Percentiles rank a stretch among this genome's conserved stretches.
These are phyloP conservation scores for Heterobasidion occidentale DNA, from an alignment of 1,284 basidiomycete species.

Conservation along the genomic window DNA sequence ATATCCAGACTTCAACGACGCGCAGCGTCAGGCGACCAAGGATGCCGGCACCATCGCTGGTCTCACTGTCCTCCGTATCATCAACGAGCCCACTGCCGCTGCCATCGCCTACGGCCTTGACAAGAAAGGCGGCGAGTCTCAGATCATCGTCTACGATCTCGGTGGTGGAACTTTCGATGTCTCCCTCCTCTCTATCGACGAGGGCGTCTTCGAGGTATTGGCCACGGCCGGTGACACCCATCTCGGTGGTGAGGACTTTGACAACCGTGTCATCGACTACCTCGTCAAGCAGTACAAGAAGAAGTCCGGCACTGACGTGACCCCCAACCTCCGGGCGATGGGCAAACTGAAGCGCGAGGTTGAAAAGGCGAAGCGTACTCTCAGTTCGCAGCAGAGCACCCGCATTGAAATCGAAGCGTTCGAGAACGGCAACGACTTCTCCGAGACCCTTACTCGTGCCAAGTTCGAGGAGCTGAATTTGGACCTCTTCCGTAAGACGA, in stretches of 20 bases:
- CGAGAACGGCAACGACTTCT: conserved; percentile 94
- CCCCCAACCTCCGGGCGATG: conserved; percentile 82
- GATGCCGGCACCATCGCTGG: conserved; percentile 97
- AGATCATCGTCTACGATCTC: conserved; percentile 95
- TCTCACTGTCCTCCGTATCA: conserved; percentile 93
- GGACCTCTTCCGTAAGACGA: conserved; percentile 97
- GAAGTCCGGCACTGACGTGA: conserved; percentile 89
- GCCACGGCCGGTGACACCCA: conserved; percentile 99
- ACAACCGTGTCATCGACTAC: conserved; percentile 93
- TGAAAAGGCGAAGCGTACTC: conserved; percentile 98
- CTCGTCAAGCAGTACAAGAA: conserved; percentile 92
- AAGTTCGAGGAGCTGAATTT: conserved; percentile 99
- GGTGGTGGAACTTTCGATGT: conserved; percentile 84
- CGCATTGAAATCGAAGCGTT: conserved; percentile 79
- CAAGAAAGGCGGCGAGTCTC: conserved; percentile 89
- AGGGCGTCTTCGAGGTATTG: conserved; percentile 96
- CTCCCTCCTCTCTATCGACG: conserved; percentile 94
- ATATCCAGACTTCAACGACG: conserved; percentile 90
- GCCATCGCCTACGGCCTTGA: conserved; percentile 98
- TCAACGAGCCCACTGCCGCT: conserved; percentile 98
- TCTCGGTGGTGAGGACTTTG: conserved; percentile 98
- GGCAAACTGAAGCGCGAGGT: conserved; percentile 98
- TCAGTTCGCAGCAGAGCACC: conserved; percentile 72
- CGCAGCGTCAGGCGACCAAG: conserved; percentile 98
- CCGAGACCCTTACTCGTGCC: conserved; percentile 93